Percentiles rank a stretch among this genome's conserved stretches.
Conservation (phyloP, 108 stramenopile species). For the Fragilariopsis cylindrus region DNA sequence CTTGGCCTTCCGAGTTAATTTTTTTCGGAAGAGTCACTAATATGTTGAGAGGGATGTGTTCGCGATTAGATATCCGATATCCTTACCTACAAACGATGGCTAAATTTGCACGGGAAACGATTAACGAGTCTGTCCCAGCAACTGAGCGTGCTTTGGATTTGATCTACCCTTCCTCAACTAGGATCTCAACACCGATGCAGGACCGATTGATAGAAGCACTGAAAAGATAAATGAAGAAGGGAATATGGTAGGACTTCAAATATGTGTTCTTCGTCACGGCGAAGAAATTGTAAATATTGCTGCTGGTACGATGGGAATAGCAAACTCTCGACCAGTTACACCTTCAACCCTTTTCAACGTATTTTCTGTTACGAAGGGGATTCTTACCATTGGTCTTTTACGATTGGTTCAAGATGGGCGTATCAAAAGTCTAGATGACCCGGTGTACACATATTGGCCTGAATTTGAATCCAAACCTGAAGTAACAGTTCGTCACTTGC, state of each 20-base stretch:
- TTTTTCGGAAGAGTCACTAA: slow-evolving; percentile 43
- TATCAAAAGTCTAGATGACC: slow-evolving; percentile 33
- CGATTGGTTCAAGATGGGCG: slow-evolving; percentile 24
- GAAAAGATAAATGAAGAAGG: slow-evolving; percentile 1
- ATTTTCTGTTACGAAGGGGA: slow-evolving; percentile 35
- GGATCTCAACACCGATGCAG: background rate
- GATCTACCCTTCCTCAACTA: slow-evolving; percentile 5
- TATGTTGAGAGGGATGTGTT: slow-evolving; percentile 34
- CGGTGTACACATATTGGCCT: slow-evolving; percentile 26
- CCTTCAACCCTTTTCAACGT: slow-evolving; percentile 23
- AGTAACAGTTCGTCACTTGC: slow-evolving; percentile 38
- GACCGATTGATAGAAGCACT: slow-evolving; percentile 4
- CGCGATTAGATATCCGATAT: slow-evolving; percentile 19
- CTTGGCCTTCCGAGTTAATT: slow-evolving; percentile 44
- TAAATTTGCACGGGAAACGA: slow-evolving; percentile 21
- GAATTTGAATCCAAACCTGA: slow-evolving; percentile 14
- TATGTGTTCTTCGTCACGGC: slow-evolving; percentile 38
- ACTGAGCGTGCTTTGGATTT: slow-evolving; percentile 17
- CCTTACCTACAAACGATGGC: slow-evolving; percentile 39
- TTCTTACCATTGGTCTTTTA: slow-evolving; percentile 21
- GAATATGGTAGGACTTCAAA: slow-evolving; percentile 35
- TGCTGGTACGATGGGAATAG: slow-evolving; percentile 32
- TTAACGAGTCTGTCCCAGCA: slow-evolving; percentile 16
- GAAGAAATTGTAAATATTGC: slow-evolving; percentile 28
- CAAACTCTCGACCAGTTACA: slow-evolving; percentile 30